A percentile compares a stretch with the other conserved stretches of the same genome.
Conservation (phyloP, 495 filamentous ascomycete species). For the Trichocladium uniseriatum region DNA sequence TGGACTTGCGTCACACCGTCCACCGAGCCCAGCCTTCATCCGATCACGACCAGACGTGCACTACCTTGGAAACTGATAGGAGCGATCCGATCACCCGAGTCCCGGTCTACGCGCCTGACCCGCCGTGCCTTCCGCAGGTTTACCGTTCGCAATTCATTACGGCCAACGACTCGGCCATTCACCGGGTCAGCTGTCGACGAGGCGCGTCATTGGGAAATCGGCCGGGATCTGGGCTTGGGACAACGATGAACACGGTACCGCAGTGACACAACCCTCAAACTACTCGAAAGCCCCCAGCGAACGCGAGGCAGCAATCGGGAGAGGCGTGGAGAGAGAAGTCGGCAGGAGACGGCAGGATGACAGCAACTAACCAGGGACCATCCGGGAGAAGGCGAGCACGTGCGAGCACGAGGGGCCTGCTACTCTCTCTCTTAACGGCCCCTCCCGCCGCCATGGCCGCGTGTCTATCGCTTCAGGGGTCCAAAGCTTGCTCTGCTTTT, state of each 20-base stretch:
- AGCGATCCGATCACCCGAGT: background rate
- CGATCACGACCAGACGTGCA: background rate
- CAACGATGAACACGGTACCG: conserved; percentile 15
- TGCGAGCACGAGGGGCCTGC: conserved; percentile 3
- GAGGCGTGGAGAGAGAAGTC: background rate
- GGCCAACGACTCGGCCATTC: too few relatives aligned
- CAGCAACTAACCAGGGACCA: conserved; percentile 1
- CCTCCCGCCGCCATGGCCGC: conserved; percentile 22
- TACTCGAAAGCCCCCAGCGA: background rate
- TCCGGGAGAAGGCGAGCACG: background rate
- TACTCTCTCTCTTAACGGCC: conserved; percentile 17
- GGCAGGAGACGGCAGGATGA: conserved; percentile 1
- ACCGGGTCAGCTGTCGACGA: too few relatives aligned
- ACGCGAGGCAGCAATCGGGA: conserved; percentile 1
- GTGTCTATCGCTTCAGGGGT: conserved; percentile 77
- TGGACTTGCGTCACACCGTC: background rate
- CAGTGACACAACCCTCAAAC: conserved; percentile 12
- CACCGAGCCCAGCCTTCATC: background rate
- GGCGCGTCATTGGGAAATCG: too few relatives aligned
- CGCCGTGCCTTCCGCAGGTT: too few relatives aligned
- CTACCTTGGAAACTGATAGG: background rate
- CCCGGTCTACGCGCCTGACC: too few relatives aligned
- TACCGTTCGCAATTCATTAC: too few relatives aligned
- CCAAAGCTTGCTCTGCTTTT: conserved; percentile 77
- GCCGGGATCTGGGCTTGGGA: too few relatives aligned